Evolutionary conservation across 352 stramenopile species (phyloP).

Genomic region (Phytophthora pistaciae): DNA sequence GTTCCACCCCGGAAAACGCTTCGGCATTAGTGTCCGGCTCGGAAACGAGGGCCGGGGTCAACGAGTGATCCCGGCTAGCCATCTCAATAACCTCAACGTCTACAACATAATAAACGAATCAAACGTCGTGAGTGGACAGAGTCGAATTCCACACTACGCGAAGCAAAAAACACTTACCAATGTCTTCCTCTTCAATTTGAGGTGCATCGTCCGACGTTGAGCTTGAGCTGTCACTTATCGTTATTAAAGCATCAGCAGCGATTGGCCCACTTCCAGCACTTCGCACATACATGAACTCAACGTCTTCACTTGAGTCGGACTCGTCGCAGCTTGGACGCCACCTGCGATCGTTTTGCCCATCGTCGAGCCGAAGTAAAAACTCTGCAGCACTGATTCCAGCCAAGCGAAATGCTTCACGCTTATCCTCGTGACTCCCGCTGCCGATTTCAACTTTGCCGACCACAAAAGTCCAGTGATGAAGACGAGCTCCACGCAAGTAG

Average conservation of each 20-base stretch:
- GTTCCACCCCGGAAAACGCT: not conserved
- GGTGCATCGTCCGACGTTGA: not conserved
- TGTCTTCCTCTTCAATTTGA: not conserved
- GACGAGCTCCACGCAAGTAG: conserved; percentile 51
- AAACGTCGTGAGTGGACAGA: not conserved
- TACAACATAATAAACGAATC: not conserved
- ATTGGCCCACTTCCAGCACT: conserved; percentile 1
- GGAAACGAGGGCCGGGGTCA: not conserved
- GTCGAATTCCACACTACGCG: not conserved
- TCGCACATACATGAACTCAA: conserved; percentile 19
- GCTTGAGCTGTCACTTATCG: conserved; percentile 2
- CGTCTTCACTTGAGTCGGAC: conserved; percentile 13
- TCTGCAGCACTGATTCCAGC: conserved; percentile 40
- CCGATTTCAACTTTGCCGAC: conserved; percentile 69
- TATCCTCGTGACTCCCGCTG: conserved; percentile 58
- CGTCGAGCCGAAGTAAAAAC: conserved; percentile 42
- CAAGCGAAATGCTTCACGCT: conserved; percentile 47
- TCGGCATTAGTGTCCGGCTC: not conserved
- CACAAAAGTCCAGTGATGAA: conserved; percentile 65
- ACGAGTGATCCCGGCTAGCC: not conserved
- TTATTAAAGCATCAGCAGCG: conserved; percentile 1
- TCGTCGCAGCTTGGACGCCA: conserved; percentile 8
- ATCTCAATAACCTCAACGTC: not conserved
- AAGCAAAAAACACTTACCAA: conserved; percentile 3
- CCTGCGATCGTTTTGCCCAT: conserved; percentile 18